These are phyloP conservation scores for Diaporthe destruens DNA, from an alignment of 2,329 filamentous ascomycete species.

Conservation along the genomic window DNA sequence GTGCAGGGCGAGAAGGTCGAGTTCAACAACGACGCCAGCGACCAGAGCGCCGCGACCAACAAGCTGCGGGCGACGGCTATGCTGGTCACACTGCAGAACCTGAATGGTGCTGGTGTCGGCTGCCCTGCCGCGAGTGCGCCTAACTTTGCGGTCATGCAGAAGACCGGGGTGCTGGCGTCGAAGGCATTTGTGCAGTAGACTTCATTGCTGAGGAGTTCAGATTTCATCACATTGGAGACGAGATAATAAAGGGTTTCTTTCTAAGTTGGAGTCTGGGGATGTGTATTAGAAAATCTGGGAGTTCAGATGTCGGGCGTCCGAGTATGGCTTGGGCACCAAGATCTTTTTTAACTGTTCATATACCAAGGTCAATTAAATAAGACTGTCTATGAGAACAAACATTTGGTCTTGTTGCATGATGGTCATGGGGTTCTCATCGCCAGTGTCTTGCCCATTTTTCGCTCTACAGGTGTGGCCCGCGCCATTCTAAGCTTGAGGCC, in stretches of 20 bases:
- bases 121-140: constrained; percentile 43
- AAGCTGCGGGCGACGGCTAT: constrained; percentile 39
- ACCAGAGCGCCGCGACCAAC: constrained; percentile 40
- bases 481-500: not conserved
- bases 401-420: not conserved
- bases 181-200: constrained; percentile 25
- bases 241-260: not conserved
- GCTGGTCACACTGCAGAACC: constrained; percentile 42
- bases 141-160: constrained; percentile 42
- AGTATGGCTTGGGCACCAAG: too few relatives aligned
- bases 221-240: not conserved
- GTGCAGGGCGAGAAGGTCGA: constrained; percentile 36
- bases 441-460: not conserved
- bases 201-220: not conserved
- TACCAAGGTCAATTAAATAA: not conserved
- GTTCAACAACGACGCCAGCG: constrained; percentile 41
- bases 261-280: not conserved
- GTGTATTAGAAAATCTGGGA: too few relatives aligned
- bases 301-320: not conserved
- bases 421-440: not conserved
- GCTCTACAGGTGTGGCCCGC: not conserved
- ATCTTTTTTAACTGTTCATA: constrained; percentile 7
- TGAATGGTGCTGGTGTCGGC: constrained; percentile 41
- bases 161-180: constrained; percentile 29
- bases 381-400: not conserved